phyloP scores from a whole-genome alignment of 2,329 filamentous ascomycete genomes.

The Colletotrichum chrysophilum region DNA sequence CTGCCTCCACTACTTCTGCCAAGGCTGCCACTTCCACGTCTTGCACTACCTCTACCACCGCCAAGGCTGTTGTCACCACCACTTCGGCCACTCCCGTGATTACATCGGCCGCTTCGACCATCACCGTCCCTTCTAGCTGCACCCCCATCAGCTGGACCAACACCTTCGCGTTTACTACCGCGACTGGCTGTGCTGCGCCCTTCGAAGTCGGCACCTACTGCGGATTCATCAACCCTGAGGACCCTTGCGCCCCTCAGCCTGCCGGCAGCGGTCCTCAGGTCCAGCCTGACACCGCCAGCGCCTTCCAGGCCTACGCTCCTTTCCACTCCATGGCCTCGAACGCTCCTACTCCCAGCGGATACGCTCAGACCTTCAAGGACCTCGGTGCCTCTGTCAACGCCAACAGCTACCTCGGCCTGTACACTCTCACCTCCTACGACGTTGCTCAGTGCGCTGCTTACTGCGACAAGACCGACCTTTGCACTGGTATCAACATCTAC shows the following conservation, averaged over 20 bases:
- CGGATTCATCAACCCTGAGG: constrained; percentile 15
- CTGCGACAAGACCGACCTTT: constrained; percentile 6
- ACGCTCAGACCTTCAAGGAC: constrained; percentile 7
- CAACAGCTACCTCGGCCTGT: constrained; percentile 13
- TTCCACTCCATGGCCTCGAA: background rate
- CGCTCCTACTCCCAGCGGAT: background rate
- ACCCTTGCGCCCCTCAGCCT: constrained; percentile 11
- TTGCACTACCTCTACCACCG: background rate
- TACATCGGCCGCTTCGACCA: background rate
- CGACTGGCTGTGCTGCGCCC: background rate
- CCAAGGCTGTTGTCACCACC: background rate
- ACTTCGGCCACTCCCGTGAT: background rate
- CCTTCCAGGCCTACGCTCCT: background rate
- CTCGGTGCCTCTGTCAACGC: constrained; percentile 8
- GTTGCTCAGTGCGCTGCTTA: background rate
- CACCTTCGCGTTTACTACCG: constrained; percentile 4
- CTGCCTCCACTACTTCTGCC: background rate
- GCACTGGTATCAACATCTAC: constrained; percentile 20
- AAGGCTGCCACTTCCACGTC: background rate
- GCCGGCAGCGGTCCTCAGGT: background rate
- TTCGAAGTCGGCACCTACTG: constrained; percentile 16
- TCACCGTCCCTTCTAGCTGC: background rate
- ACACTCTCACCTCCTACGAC: constrained; percentile 13
- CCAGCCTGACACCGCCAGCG: background rate
- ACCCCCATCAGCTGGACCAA: constrained; percentile 14